These are phyloP conservation scores for Malassezia pachydermatis DNA, from an alignment of 1,284 basidiomycete genomes.

Conservation along the genomic window DNA sequence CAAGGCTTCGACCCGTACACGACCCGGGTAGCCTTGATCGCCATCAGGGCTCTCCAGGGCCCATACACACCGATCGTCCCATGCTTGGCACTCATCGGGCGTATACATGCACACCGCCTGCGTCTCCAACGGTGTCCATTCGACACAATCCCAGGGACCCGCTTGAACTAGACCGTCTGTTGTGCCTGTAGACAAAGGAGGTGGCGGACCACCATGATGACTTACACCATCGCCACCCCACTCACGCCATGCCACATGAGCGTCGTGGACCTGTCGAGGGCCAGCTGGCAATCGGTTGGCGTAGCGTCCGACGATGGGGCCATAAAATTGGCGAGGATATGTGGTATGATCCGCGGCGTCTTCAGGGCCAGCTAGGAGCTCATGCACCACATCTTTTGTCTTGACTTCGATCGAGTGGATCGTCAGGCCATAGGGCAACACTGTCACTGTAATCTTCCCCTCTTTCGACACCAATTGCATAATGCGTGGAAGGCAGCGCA, in stretches of 20 bases:
- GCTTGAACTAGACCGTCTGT: conserved; percentile 20
- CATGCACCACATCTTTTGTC: conserved; percentile 13
- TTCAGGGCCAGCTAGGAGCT: conserved; percentile 40
- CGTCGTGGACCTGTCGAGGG: conserved; percentile 8
- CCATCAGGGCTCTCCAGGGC: conserved; percentile 30
- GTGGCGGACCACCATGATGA: conserved; percentile 37
- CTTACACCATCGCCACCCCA: conserved; percentile 24
- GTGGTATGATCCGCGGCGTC: conserved; percentile 25
- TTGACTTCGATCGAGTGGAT: conserved; percentile 26
- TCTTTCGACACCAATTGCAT: too few species aligned
- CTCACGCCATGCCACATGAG: background rate
- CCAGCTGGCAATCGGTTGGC: conserved; percentile 41
- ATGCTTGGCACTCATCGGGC: background rate
- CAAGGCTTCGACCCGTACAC: conserved; percentile 30
- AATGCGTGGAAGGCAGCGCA: too few species aligned
- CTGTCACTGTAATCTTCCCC: conserved; percentile 4
- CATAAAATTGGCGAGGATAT: conserved; percentile 30
- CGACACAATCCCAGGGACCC: conserved; percentile 35
- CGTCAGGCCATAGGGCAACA: conserved; percentile 38
- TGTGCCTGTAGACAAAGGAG: conserved; percentile 14
- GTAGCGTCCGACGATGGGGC: conserved; percentile 39
- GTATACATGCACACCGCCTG: background rate
- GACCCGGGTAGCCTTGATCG: conserved; percentile 36
- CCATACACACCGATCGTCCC: conserved; percentile 15
- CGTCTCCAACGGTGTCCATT: conserved; percentile 25